phyloP scores from a whole-genome alignment of 257 asterid species.

The Lycium barbarum region DNA sequence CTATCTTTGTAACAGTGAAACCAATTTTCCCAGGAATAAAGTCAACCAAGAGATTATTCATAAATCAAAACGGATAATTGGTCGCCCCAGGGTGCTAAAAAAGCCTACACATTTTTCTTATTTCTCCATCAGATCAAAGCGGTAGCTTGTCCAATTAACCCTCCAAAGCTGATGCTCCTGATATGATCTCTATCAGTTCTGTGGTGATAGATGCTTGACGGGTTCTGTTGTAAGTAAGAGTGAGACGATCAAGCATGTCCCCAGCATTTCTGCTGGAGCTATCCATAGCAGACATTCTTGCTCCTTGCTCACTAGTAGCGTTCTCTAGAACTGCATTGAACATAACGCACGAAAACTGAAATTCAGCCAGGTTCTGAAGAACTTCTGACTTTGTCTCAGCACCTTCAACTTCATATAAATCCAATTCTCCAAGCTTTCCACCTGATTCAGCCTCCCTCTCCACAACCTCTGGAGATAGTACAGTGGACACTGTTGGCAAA shows the following conservation, averaged over 20 bases:
- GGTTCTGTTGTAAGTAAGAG: slow-evolving; percentile 95
- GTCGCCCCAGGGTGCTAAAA: slow-evolving; percentile 35
- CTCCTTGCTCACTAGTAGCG: slow-evolving; percentile 99
- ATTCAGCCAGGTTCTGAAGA: slow-evolving; percentile 92
- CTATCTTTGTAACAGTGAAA: not conserved
- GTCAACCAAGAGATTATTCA: slow-evolving; percentile 27
- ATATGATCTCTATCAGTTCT: slow-evolving; percentile 85
- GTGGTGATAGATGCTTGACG: slow-evolving; percentile 99
- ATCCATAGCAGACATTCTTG: slow-evolving; percentile 99
- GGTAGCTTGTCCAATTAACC: slow-evolving; percentile 48
- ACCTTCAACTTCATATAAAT: slow-evolving; percentile 90
- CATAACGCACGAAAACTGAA: slow-evolving; percentile 92
- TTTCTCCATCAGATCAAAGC: slow-evolving; percentile 47
- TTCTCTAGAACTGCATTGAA: slow-evolving; percentile 93
- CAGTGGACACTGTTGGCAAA: slow-evolving; percentile 77
- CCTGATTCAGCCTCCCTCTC: slow-evolving; percentile 97
- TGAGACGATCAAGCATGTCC: slow-evolving; percentile 98
- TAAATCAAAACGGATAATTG: not conserved
- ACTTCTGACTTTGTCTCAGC: slow-evolving; percentile 94
- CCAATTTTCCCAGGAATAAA: slow-evolving; percentile 4
- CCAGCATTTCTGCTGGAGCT: slow-evolving; percentile 99
- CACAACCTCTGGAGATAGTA: slow-evolving; percentile 91
- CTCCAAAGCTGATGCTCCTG: slow-evolving; percentile 92
- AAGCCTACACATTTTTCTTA: slow-evolving; percentile 44
- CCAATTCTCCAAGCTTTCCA: slow-evolving; percentile 90